Base-by-base conservation (phyloP, 2,329 filamentous ascomycete species). In the Fragosphaeria purpurea region DNA sequence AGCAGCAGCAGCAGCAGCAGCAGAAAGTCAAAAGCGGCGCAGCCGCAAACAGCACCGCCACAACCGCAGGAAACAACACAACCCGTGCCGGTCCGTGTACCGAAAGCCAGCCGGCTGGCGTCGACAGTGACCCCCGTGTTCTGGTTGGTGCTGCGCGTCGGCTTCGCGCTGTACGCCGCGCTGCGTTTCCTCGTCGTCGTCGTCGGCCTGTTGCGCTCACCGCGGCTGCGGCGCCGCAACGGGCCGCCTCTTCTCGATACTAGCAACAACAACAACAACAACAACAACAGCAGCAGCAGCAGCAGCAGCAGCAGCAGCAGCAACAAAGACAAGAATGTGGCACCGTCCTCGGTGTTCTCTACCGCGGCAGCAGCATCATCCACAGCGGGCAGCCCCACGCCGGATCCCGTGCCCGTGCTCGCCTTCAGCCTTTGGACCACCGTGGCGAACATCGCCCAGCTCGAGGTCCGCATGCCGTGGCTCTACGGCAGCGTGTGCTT, bases 391-490 rank as follows among this genome's bases (percentile, higher is more conserved):
- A 33, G 34, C 5, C 8, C 22, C 13, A 38, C 43, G 12, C 38
- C 49, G n/a, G 44, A 47, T 12, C 50, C 48, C 13, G 76, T 75
- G 52, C 85, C 88, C 48, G 76, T 96, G 58, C 70, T 93, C 54
- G 76, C 78, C 57, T 95, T 93, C 75, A 80, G 79, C 60, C 65
- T 88, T 48, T 95, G 86, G 82, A 74, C 81, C 60, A 87, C 86
- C 67, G 65, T 84, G 51, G 82, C 82, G 55, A 82, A 80, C 64
- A 67, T 95, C 55, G 69, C 89, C 58, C 82, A 89, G 72, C 68
- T 95, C 62, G 75, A 84, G 58, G 67, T 72, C 57, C 86, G 88
- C 67, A 95, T 95, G 88, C 91, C 91, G 56, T 97, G 91, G 91
- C 76, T 95, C 51, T 76, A 75, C 62, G 88, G 88, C 63, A 71